phyloP scores from a whole-genome alignment of 139 green algal genomes.

The Tetraselmis chui region DNA sequence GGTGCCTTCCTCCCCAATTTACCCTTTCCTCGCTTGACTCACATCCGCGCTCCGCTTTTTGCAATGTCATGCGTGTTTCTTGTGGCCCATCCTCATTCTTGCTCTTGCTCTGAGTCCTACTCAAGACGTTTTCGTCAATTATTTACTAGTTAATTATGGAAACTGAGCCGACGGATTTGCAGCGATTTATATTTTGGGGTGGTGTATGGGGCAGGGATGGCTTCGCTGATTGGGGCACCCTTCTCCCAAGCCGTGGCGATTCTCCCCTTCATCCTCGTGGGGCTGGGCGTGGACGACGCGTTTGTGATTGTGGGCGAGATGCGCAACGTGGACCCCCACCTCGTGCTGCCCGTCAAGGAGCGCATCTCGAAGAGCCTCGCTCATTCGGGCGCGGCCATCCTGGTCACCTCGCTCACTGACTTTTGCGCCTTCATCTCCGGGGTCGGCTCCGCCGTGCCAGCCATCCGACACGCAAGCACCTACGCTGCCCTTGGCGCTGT shows the following conservation, averaged over 20 bases:
- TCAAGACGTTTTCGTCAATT: no score
- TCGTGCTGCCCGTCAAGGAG: conserved; percentile 2
- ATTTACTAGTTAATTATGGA: no score
- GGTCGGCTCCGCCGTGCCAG: conserved; percentile 35
- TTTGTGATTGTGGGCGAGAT: conserved; percentile 35
- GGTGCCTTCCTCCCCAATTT: no score
- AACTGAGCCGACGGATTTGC: no score
- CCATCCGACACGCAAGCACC: conserved; percentile 33
- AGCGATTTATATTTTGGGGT: no score
- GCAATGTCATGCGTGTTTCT: no score
- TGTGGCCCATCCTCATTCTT: no score
- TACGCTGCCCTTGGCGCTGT: conserved; percentile 41
- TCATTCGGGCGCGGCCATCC: conserved; percentile 30
- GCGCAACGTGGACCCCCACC: not conserved
- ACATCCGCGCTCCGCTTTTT: no score
- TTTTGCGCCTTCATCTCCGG: conserved; percentile 44
- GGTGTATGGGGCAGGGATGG: no score
- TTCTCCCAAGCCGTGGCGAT: not conserved
- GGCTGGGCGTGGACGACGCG: conserved; percentile 46
- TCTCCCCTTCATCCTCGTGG: conserved; percentile 45
- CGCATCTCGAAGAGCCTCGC: conserved; percentile 26
- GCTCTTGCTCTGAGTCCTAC: no score
- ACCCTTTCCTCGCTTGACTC: no score
- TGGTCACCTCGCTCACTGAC: conserved; percentile 39
- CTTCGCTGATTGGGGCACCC: not conserved